Conservation (phyloP, 2,329 filamentous ascomycete species). For the Xylaria sp. region DNA sequence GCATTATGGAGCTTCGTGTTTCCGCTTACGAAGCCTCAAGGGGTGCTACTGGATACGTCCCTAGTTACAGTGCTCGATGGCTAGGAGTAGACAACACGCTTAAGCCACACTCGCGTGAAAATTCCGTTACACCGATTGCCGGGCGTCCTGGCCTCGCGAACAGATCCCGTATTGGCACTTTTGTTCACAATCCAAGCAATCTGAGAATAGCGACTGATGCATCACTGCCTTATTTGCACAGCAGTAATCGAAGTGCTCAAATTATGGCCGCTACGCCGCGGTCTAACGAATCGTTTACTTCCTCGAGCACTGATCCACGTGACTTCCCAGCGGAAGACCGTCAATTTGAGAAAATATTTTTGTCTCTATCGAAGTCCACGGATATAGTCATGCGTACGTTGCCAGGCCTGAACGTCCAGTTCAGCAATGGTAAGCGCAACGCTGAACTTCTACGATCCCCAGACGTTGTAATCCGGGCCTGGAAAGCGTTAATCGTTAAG, state of each 20-base stretch:
- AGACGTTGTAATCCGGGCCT: constrained; percentile 71
- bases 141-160: constrained; percentile 57
- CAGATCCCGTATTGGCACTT: constrained; percentile 54
- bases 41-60: constrained; percentile 41
- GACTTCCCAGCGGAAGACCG: constrained; percentile 81
- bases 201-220: constrained; percentile 69
- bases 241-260: constrained; percentile 62
- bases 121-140: constrained; percentile 63
- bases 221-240: constrained; percentile 61
- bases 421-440: constrained; percentile 70
- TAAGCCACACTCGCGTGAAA: constrained; percentile 63
- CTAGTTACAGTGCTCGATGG: constrained; percentile 44
- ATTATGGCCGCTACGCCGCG: constrained; percentile 76
- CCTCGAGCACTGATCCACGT: constrained; percentile 61
- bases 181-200: constrained; percentile 62
- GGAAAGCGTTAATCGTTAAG: constrained; percentile 77
- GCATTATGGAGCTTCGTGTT: constrained; percentile 73
- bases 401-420: constrained; percentile 75
- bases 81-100: constrained; percentile 59
- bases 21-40: constrained; percentile 54
- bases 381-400: constrained; percentile 78
- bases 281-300: constrained; percentile 83
- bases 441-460: constrained; percentile 70
- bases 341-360: constrained; percentile 84
- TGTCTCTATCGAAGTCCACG: constrained; percentile 78